Percentiles rank a stretch among this genome's conserved stretches.
phyloP scores from a whole-genome alignment of 2,329 filamentous ascomycete genomes.

The Calonectria naviculata region DNA sequence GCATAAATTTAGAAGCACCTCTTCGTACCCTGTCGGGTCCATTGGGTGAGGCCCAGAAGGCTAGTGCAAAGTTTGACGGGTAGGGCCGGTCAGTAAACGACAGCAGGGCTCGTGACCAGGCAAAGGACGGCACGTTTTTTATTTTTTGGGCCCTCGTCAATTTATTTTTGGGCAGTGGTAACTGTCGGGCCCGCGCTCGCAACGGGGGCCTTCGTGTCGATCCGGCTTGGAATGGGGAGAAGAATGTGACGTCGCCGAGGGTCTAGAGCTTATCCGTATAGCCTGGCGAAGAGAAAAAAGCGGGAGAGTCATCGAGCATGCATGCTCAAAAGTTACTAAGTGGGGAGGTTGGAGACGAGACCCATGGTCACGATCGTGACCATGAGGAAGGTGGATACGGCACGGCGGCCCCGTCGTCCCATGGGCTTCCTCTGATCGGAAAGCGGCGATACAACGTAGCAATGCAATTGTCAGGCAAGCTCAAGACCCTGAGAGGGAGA shows the following conservation, averaged over 20 bases:
- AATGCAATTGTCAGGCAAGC: background rate
- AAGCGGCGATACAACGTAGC: slow-evolving; percentile 14
- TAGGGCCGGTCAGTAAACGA: slow-evolving; percentile 8
- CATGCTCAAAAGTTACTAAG: background rate
- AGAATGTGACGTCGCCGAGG: slow-evolving; percentile 14
- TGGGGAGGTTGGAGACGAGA: slow-evolving; percentile 6
- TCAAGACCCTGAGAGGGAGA: background rate
- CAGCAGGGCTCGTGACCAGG: slow-evolving; percentile 18
- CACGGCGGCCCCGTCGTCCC: background rate
- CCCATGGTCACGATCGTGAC: slow-evolving; percentile 8
- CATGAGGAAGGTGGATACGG: background rate
- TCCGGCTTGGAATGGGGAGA: background rate
- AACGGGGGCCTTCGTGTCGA: slow-evolving; percentile 11
- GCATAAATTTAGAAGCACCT: slow-evolving; percentile 24
- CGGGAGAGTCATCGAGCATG: slow-evolving; percentile 3
- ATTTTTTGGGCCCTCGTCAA: background rate
- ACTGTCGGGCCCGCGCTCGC: background rate
- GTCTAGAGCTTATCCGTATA: background rate
- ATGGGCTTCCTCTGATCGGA: background rate
- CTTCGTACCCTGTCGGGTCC: background rate
- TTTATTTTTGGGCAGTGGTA: slow-evolving; percentile 10
- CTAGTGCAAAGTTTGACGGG: slow-evolving; percentile 19
- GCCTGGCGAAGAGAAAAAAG: background rate
- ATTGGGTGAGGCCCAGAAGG: background rate
- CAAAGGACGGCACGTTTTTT: background rate